These are phyloP conservation scores for Craterostigma plantagineum DNA, from an alignment of 257 asterid genomes.

Conservation along the genomic window DNA sequence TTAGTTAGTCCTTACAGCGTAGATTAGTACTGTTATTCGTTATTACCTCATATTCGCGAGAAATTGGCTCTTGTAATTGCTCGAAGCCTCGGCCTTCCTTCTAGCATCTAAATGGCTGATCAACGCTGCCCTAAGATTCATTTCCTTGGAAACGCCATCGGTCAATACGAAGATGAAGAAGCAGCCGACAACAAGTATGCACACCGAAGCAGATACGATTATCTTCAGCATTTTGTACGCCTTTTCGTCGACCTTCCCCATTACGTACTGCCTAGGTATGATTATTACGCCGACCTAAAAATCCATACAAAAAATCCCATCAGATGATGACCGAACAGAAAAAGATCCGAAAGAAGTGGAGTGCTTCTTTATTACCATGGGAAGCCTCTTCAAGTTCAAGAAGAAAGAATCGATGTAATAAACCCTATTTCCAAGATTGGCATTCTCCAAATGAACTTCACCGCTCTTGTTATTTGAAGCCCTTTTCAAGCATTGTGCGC, in stretches of 20 bases:
- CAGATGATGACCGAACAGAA: not conserved
- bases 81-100: conserved; percentile 88
- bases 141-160: conserved; percentile 85
- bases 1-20: not conserved
- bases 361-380: conserved; percentile 45
- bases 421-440: conserved; percentile 40
- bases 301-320: too few relatives aligned
- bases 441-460: conserved; percentile 82
- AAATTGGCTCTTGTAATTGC: conserved; percentile 86
- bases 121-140: conserved; percentile 71
- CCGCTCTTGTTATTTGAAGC: conserved; percentile 40
- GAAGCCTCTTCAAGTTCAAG: conserved; percentile 80
- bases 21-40: too few relatives aligned
- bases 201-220: conserved; percentile 65
- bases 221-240: conserved; percentile 55
- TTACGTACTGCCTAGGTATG: conserved; percentile 72
- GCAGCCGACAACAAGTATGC: conserved; percentile 71
- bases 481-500: conserved; percentile 54
- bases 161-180: conserved; percentile 70
- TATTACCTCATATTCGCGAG: conserved; percentile 85
- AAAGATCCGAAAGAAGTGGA: not conserved
- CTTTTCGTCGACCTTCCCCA: conserved; percentile 82
- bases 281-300: conserved; percentile 79
- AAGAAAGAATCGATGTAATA: conserved; percentile 76
- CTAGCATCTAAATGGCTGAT: conserved; percentile 80